These are phyloP conservation scores for Acanthamoeba healyi DNA, from an alignment of 208 protist genomes.

Conservation along the genomic window DNA sequence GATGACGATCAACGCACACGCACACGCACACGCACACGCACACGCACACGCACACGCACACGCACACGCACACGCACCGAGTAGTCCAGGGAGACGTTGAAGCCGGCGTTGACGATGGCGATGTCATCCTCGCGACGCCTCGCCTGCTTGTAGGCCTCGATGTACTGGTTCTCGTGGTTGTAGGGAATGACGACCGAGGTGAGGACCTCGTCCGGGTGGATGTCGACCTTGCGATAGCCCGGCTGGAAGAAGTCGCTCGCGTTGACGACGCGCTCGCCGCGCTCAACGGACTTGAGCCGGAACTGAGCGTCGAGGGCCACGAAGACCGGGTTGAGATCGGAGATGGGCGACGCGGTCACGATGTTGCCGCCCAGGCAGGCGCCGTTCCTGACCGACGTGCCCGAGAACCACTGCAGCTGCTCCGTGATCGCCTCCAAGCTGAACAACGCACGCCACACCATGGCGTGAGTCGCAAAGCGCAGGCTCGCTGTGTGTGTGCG, in stretches of 20 bases:
- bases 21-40: too few relatives aligned
- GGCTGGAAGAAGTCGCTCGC: constrained; percentile 85
- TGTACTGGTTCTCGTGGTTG: constrained; percentile 82
- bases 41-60: too few relatives aligned
- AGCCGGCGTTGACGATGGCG: constrained; percentile 90
- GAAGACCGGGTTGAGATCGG: constrained; percentile 91
- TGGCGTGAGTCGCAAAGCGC: too few relatives aligned
- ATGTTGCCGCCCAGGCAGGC: constrained; percentile 93
- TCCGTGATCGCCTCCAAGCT: constrained; percentile 67
- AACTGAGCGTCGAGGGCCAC: constrained; percentile 79
- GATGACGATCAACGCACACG: too few relatives aligned
- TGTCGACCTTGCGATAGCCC: constrained; percentile 86
- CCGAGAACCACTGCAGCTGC: constrained; percentile 88
- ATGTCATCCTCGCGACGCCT: constrained; percentile 93
- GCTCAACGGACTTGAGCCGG: constrained; percentile 30
- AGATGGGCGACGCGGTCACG: constrained; percentile 91
- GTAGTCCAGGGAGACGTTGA: constrained; percentile 31
- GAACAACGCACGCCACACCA: background rate
- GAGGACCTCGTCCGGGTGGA: constrained; percentile 88
- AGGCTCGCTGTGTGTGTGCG: too few relatives aligned
- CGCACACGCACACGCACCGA: background rate
- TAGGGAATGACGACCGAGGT: constrained; percentile 79
- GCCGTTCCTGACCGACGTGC: constrained; percentile 91
- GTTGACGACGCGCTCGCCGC: constrained; percentile 50
- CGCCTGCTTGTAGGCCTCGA: constrained; percentile 91